These are phyloP conservation scores for Diplodia mutila DNA, from an alignment of 2,329 filamentous ascomycete genomes.

Conservation along the genomic window DNA sequence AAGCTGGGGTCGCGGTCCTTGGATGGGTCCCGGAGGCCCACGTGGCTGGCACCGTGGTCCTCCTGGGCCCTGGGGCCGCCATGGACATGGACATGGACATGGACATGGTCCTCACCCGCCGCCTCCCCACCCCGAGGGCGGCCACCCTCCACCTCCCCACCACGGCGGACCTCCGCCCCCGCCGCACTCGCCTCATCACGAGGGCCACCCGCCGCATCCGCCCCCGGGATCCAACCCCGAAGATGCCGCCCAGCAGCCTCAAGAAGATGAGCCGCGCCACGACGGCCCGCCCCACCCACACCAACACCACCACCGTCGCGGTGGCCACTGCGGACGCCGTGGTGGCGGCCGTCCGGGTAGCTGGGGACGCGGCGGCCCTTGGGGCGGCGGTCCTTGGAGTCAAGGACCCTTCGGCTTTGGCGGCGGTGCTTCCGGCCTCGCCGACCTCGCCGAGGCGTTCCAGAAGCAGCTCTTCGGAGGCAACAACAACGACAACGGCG, in stretches of 20 bases:
- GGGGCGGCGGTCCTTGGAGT: slow-evolving; percentile 34
- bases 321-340: slow-evolving; percentile 14
- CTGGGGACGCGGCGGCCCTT: slow-evolving; percentile 28
- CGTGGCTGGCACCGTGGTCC: slow-evolving; percentile 26
- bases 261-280: slow-evolving; percentile 30
- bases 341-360: slow-evolving; percentile 18
- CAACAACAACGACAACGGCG: slow-evolving; percentile 22
- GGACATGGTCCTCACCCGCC: slow-evolving; percentile 19
- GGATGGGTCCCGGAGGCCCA: slow-evolving; percentile 31
- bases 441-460: slow-evolving; percentile 33
- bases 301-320: slow-evolving; percentile 4
- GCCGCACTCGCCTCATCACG: slow-evolving; percentile 25
- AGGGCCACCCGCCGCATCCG: slow-evolving; percentile 29
- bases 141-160: slow-evolving; percentile 25
- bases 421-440: slow-evolving; percentile 29
- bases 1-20: slow-evolving; percentile 39
- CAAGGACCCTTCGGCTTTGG: slow-evolving; percentile 29
- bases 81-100: slow-evolving; percentile 1
- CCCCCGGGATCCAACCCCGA: slow-evolving; percentile 16
- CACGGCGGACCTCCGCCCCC: slow-evolving; percentile 26
- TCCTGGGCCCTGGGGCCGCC: slow-evolving; percentile 33
- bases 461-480: slow-evolving; percentile 42
- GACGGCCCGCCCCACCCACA: slow-evolving; percentile 24
- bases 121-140: slow-evolving; percentile 32
- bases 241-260: slow-evolving; percentile 18